phyloP scores from a whole-genome alignment of 495 filamentous ascomycete species.

The Hypoxylon trugodes region DNA sequence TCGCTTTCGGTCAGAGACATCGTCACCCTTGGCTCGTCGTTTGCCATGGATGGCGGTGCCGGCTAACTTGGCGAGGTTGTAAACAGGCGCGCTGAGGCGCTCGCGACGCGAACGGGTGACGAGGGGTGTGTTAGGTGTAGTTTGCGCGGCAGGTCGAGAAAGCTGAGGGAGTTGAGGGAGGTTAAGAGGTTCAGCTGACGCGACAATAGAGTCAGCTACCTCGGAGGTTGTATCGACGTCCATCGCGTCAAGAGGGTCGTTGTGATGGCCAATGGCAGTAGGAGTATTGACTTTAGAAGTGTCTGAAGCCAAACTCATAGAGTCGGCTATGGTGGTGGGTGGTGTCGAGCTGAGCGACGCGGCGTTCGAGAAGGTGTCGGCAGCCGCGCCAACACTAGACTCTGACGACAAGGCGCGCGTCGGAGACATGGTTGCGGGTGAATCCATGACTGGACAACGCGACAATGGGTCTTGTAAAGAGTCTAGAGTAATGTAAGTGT shows the following conservation, averaged over 20 bases:
- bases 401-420: constrained; percentile 45
- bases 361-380: constrained; percentile 51
- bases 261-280: constrained; percentile 30
- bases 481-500: not conserved
- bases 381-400: constrained; percentile 41
- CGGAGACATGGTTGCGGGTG: constrained; percentile 31
- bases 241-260: constrained; percentile 29
- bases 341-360: constrained; percentile 60
- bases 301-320: constrained; percentile 55
- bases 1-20: constrained; percentile 48
- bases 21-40: constrained; percentile 51
- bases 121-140: constrained; percentile 25
- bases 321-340: constrained; percentile 57
- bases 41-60: constrained; percentile 57
- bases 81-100: constrained; percentile 57
- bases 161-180: not conserved
- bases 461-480: constrained; percentile 17
- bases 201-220: constrained; percentile 51
- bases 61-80: constrained; percentile 62
- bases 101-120: constrained; percentile 54
- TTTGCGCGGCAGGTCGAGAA: constrained; percentile 1
- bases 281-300: constrained; percentile 38
- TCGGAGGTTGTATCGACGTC: constrained; percentile 40
- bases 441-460: constrained; percentile 39
- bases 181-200: constrained; percentile 23